A percentile compares a stretch with the other conserved stretches of the same genome.
phyloP scores from a whole-genome alignment of 1,284 basidiomycete genomes.

The Cutaneotrichosporon mucoides region DNA sequence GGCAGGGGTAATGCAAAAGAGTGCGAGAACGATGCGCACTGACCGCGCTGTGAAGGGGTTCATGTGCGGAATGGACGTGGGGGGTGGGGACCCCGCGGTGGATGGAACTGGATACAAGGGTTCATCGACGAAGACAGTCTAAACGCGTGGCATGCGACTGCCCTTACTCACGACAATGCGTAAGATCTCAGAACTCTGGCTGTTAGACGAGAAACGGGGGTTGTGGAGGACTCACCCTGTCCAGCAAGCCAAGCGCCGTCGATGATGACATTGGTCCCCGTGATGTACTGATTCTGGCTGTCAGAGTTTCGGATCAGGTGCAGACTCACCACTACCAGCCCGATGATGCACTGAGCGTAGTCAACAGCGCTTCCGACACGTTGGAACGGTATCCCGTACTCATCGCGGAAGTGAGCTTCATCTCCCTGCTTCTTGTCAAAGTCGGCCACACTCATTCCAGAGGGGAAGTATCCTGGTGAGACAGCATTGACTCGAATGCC shows the following conservation, averaged over 20 bases:
- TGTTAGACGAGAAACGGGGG: no score
- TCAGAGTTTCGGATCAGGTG: neutral
- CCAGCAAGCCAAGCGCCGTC: constrained; percentile 30
- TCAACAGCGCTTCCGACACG: constrained; percentile 42
- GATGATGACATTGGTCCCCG: constrained; percentile 40
- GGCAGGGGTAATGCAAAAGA: no score
- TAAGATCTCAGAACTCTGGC: no score
- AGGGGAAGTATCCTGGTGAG: constrained; percentile 30
- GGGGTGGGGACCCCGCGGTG: no score
- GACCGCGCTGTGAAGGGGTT: no score
- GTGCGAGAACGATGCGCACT: no score
- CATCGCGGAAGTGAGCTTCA: constrained; percentile 19
- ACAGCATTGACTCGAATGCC: constrained; percentile 32
- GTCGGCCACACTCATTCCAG: constrained; percentile 39
- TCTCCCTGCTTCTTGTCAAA: constrained; percentile 12
- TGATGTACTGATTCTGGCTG: constrained; percentile 41
- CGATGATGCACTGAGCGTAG: constrained; percentile 35
- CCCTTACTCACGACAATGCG: no score
- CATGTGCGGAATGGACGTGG: no score
- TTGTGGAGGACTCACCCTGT: neutral
- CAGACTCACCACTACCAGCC: neutral
- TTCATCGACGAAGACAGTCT: no score
- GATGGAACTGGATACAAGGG: no score
- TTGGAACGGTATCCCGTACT: constrained; percentile 41
- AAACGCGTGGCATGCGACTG: no score